These are phyloP conservation scores for Phylloporus sp. DNA, from an alignment of 768 basidiomycete genomes.

Conservation along the genomic window DNA sequence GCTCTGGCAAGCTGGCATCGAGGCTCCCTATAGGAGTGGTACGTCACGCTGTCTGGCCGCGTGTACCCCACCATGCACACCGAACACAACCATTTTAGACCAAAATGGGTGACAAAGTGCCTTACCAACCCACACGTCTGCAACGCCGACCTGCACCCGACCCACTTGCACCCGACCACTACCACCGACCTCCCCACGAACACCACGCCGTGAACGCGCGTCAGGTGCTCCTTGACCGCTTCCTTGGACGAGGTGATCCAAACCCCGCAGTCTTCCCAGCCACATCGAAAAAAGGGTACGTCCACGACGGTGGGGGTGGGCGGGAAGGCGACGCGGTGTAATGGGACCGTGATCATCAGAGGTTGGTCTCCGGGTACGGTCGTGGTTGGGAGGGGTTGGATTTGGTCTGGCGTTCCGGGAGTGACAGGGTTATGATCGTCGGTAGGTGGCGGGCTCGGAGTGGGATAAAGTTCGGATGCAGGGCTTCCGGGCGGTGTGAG, in stretches of 20 bases:
- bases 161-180: slow-evolving; percentile 10
- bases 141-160: slow-evolving; percentile 1
- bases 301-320: neutral
- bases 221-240: slow-evolving; percentile 13
- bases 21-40: slow-evolving; percentile 2
- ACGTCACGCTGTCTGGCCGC: slow-evolving; percentile 16
- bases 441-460: neutral
- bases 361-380: neutral
- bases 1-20: slow-evolving; percentile 2
- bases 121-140: slow-evolving; percentile 10
- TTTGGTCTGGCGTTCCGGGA: neutral
- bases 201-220: slow-evolving; percentile 6
- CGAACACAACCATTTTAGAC: slow-evolving; percentile 17
- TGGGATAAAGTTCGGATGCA: neutral
- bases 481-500: neutral
- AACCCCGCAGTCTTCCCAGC: slow-evolving; percentile 10
- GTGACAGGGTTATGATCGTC: neutral
- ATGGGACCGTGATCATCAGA: slow-evolving; percentile 4
- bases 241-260: slow-evolving; percentile 20
- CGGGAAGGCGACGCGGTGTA: slow-evolving; percentile 8
- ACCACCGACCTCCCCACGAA: neutral
- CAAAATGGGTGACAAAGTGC: slow-evolving; percentile 16
- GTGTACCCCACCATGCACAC: slow-evolving; percentile 8
- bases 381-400: neutral
- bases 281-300: slow-evolving; percentile 15